Evolutionary conservation across 371 early-diverging fungal species (phyloP).

Genomic region (Conidiobolus incongruus): DNA sequence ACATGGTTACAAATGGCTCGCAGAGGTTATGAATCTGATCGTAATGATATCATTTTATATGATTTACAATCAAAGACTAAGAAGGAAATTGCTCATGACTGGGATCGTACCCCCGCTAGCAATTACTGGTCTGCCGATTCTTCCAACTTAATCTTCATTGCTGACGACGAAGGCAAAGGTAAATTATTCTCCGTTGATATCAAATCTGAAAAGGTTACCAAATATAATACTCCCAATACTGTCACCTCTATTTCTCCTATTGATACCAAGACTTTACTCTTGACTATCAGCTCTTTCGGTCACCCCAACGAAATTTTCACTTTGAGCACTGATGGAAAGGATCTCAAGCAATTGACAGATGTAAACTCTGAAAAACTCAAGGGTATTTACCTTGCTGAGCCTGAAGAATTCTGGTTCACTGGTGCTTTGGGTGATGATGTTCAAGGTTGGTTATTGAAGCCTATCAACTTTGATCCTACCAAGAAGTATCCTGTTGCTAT

Average conservation of each 20-base stretch:
- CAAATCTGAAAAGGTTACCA: constrained; percentile 16
- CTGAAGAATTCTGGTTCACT: constrained; percentile 35
- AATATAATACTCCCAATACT: constrained; percentile 16
- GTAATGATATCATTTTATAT: constrained; percentile 39
- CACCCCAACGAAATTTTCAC: no score
- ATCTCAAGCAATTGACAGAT: no score
- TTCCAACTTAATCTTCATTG: constrained; percentile 23
- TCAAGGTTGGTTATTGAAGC: constrained; percentile 49
- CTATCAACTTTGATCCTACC: constrained; percentile 27
- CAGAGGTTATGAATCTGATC: constrained; percentile 53
- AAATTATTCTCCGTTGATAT: constrained; percentile 27
- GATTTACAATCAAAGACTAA: constrained; percentile 18
- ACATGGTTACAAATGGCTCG: constrained; percentile 50
- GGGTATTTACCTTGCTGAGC: no score
- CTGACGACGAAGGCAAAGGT: constrained; percentile 28
- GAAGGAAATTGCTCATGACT: no score
- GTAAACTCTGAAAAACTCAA: no score
- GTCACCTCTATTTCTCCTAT: constrained; percentile 13
- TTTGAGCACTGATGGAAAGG: no score
- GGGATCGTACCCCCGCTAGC: constrained; percentile 27
- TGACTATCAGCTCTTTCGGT: no score
- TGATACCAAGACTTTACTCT: constrained; percentile 24
- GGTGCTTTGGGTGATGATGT: constrained; percentile 38
- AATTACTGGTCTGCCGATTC: constrained; percentile 26
- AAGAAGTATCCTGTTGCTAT: constrained; percentile 54